A percentile compares a stretch with the other conserved stretches of the same genome.
Conservation (phyloP, 225 moss, liverwort and hornwort species). For the Lunularia cruciata region DNA sequence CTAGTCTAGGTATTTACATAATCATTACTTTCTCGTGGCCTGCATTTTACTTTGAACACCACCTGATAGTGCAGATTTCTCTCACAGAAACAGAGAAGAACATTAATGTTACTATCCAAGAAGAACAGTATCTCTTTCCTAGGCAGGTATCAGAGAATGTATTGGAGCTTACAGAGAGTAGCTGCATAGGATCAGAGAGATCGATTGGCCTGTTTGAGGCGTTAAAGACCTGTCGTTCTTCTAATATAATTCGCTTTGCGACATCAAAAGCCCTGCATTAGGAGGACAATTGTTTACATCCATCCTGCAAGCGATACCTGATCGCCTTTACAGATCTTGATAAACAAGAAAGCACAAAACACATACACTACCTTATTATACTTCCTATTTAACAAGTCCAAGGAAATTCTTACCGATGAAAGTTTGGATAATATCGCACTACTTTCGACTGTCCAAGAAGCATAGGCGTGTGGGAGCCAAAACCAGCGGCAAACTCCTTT, state of each 20-base stretch:
- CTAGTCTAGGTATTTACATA: too few relatives aligned
- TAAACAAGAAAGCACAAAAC: not conserved
- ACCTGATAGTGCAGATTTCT: too few relatives aligned
- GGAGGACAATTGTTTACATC: not conserved
- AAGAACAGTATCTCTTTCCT: too few relatives aligned
- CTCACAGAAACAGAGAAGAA: too few relatives aligned
- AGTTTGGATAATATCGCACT: conserved; percentile 77
- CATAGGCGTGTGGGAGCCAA: conserved; percentile 88
- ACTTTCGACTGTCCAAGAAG: conserved; percentile 81
- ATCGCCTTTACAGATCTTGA: not conserved
- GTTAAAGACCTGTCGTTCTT: conserved; percentile 53
- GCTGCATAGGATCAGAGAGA: conserved; percentile 58
- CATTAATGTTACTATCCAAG: too few relatives aligned
- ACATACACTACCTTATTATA: not conserved
- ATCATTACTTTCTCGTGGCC: too few relatives aligned
- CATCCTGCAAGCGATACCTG: not conserved
- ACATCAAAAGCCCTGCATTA: conserved; percentile 62
- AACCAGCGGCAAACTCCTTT: conserved; percentile 76
- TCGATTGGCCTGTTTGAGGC: conserved; percentile 61
- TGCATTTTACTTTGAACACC: too few relatives aligned
- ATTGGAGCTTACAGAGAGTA: conserved; percentile 56
- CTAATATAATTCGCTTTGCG: conserved; percentile 64
- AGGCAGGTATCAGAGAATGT: not conserved
- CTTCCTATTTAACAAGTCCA: not conserved
- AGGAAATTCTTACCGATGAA: conserved; percentile 48